Percentiles rank a stretch among this genome's conserved stretches.
phyloP scores from a whole-genome alignment of 768 basidiomycete genomes.

The Butyriboletus loyo region DNA sequence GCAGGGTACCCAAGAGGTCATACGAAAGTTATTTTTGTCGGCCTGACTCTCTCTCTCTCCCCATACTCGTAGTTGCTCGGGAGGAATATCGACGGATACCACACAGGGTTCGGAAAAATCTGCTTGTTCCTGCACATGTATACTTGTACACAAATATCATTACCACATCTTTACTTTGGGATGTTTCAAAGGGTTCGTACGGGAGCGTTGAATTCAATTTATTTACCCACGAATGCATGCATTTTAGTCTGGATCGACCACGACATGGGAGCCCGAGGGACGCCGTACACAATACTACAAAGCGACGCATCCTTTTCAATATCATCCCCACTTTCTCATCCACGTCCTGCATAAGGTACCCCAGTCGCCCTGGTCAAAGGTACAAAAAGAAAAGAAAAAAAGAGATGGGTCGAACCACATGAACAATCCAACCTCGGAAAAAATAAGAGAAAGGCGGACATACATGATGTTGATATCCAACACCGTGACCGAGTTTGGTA shows the following conservation, averaged over 20 bases:
- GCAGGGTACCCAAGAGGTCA: slow-evolving; percentile 69
- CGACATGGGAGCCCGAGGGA: too few species aligned
- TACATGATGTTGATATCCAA: slow-evolving; percentile 75
- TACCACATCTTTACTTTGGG: neutral
- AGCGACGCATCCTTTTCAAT: too few species aligned
- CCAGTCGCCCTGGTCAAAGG: slow-evolving; percentile 37
- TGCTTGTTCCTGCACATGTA: neutral
- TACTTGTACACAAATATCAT: neutral
- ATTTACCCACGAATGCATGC: neutral
- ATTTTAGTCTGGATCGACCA: too few species aligned
- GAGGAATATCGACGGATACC: neutral
- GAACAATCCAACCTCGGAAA: neutral
- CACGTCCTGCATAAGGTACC: slow-evolving; percentile 48
- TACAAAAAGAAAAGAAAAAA: too few species aligned
- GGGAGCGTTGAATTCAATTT: too few species aligned
- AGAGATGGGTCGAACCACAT: neutral
- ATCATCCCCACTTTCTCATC: slow-evolving; percentile 10
- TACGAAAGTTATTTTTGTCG: slow-evolving; percentile 32
- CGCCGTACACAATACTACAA: too few species aligned
- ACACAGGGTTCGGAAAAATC: neutral
- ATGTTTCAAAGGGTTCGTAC: neutral
- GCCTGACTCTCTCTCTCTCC: slow-evolving; percentile 1
- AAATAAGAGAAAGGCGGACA: slow-evolving; percentile 46
- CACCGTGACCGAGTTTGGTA: slow-evolving; percentile 69
- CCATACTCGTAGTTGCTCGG: neutral